These are phyloP conservation scores for Aspergillus wentii DNA, from an alignment of 495 filamentous ascomycete species.

Conservation along the genomic window DNA sequence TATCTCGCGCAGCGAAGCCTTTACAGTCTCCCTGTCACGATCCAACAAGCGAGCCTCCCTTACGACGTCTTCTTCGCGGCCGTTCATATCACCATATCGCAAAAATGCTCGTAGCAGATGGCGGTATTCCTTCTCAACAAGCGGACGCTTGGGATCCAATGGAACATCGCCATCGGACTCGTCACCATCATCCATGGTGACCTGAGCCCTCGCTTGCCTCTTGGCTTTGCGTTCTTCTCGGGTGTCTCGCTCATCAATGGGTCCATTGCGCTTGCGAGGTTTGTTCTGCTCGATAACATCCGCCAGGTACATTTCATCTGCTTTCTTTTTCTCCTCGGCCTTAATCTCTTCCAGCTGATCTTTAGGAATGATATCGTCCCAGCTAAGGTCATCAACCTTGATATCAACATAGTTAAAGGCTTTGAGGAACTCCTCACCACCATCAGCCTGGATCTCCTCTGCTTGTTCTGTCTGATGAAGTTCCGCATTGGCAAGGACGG, in stretches of 20 bases:
- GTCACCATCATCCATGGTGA: conserved; percentile 53
- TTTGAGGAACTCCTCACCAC: conserved; percentile 88
- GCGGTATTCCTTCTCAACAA: conserved; percentile 85
- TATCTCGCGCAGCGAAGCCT: conserved; percentile 65
- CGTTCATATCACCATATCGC: conserved; percentile 81
- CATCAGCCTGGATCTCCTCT: conserved; percentile 85
- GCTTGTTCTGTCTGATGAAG: conserved; percentile 89
- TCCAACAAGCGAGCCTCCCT: conserved; percentile 76
- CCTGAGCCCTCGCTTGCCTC: conserved; percentile 77
- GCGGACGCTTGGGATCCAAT: conserved; percentile 76
- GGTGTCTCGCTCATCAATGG: conserved; percentile 61
- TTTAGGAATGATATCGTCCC: conserved; percentile 97
- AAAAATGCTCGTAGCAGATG: conserved; percentile 84
- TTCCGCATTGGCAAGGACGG: conserved; percentile 92
- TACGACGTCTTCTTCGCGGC: conserved; percentile 79
- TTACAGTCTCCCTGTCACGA: conserved; percentile 73
- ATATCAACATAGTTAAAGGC: conserved; percentile 86
- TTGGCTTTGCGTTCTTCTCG: conserved; percentile 89
- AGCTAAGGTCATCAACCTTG: conserved; percentile 86
- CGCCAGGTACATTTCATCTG: conserved; percentile 76
- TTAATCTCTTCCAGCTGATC: conserved; percentile 85
- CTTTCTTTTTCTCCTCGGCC: conserved; percentile 77
- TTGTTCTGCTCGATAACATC: conserved; percentile 80
- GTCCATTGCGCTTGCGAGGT: conserved; percentile 75
- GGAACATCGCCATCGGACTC: conserved; percentile 55